Evolutionary conservation across 2,329 filamentous ascomycete genomes (phyloP).

Genomic region (Dactylonectria estremocensis): DNA sequence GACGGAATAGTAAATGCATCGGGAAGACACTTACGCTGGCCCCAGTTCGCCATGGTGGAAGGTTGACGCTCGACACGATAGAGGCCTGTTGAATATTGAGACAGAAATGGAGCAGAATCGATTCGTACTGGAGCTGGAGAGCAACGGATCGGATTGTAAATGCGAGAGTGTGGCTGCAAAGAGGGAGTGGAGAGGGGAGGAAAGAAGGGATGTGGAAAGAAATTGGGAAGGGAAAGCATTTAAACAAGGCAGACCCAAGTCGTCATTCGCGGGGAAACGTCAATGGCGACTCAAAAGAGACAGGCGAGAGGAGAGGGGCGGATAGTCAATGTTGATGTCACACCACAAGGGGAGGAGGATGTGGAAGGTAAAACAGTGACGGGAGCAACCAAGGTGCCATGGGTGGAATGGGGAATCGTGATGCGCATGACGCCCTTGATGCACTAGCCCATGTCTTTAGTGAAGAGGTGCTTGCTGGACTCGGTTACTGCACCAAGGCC

Average conservation of each 20-base stretch:
- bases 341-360: slow-evolving; percentile 33
- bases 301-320: slow-evolving; percentile 19
- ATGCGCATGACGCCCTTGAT: slow-evolving; percentile 27
- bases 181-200: slow-evolving; percentile 25
- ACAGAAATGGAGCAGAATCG: background rate
- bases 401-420: slow-evolving; percentile 18
- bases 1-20: background rate
- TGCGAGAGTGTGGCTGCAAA: slow-evolving; percentile 18
- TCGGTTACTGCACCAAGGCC: background rate
- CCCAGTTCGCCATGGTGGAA: slow-evolving; percentile 50
- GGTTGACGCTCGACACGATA: background rate
- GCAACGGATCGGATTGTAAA: slow-evolving; percentile 2
- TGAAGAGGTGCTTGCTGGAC: slow-evolving; percentile 14
- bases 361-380: slow-evolving; percentile 15
- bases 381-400: background rate
- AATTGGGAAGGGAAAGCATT: slow-evolving; percentile 42
- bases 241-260: slow-evolving; percentile 34
- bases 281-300: slow-evolving; percentile 24
- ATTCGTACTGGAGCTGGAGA: slow-evolving; percentile 11
- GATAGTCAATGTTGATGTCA: slow-evolving; percentile 37
- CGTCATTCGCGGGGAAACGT: slow-evolving; percentile 43
- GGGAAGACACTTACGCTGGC: slow-evolving; percentile 45
- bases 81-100: slow-evolving; percentile 2
- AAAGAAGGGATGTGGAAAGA: slow-evolving; percentile 12
- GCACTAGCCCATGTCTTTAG: slow-evolving; percentile 22